These are phyloP conservation scores for Andalucia godoyi DNA, from an alignment of 78 protist genomes.

Conservation along the genomic window DNA sequence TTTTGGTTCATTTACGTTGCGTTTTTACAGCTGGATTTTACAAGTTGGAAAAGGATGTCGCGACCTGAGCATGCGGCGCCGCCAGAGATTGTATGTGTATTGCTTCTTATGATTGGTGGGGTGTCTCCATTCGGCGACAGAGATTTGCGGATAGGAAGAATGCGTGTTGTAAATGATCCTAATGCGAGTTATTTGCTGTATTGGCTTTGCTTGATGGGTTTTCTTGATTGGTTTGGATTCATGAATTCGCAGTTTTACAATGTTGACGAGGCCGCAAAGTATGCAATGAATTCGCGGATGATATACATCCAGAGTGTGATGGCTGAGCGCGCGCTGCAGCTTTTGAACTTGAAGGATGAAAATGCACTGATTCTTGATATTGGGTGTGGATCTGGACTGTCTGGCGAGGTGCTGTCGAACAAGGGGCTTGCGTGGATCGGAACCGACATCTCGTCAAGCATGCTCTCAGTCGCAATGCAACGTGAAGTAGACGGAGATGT, in stretches of 20 bases:
- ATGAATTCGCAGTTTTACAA: slow-evolving; percentile 22
- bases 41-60: slow-evolving; percentile 8
- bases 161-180: too few relatives aligned
- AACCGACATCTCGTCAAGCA: slow-evolving; percentile 57
- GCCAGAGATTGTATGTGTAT: slow-evolving; percentile 21
- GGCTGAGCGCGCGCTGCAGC: slow-evolving; percentile 86
- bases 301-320: slow-evolving; percentile 70
- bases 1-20: too few relatives aligned
- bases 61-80: slow-evolving; percentile 36
- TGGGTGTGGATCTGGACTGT: slow-evolving; percentile 86
- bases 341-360: slow-evolving; percentile 39
- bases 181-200: too few relatives aligned
- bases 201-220: too few relatives aligned
- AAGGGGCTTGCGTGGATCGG: slow-evolving; percentile 86
- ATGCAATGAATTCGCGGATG: slow-evolving; percentile 58
- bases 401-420: slow-evolving; percentile 70
- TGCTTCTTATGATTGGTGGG: background rate
- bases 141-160: too few relatives aligned
- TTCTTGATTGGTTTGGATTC: background rate
- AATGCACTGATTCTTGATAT: slow-evolving; percentile 69
- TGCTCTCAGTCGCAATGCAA: slow-evolving; percentile 47
- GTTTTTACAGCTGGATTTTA: too few relatives aligned
- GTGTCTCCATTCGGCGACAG: too few relatives aligned
- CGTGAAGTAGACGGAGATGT: slow-evolving; percentile 41
- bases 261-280: slow-evolving; percentile 32